Evolutionary conservation across 73 alveolate species (phyloP).

Genomic region (Symbiodinium natans): DNA sequence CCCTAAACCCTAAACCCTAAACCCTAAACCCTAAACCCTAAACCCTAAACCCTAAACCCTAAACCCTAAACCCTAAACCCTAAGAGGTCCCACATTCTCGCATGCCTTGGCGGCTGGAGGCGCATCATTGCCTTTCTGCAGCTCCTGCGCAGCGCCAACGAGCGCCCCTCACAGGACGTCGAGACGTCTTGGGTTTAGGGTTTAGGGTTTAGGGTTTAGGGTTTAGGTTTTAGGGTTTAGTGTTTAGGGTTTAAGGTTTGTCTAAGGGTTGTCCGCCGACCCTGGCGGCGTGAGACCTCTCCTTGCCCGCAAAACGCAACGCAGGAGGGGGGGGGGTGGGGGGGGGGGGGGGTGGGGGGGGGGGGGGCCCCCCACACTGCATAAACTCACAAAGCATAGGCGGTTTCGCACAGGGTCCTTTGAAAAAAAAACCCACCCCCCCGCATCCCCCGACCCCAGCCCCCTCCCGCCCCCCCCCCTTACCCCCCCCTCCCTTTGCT

Average conservation of each 20-base stretch:
- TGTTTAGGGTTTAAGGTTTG: neutral
- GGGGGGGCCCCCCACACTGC: no score
- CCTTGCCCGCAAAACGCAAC: no score
- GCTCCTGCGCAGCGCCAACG: slow-evolving; percentile 72
- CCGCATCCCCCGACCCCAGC: no score
- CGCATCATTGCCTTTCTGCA: slow-evolving; percentile 43
- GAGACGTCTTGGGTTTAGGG: neutral
- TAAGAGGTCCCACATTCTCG: neutral
- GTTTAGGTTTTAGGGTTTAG: neutral
- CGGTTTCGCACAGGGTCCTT: no score
- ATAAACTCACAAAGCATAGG: no score
- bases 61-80: neutral
- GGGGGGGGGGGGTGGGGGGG: no score
- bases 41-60: neutral
- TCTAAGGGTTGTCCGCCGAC: no score
- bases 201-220: neutral
- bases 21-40: neutral
- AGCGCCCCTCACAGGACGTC: slow-evolving; percentile 28
- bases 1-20: neutral
- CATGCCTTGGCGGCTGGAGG: neutral
- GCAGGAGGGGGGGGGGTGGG: no score
- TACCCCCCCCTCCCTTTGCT: no score
- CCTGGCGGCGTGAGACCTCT: no score
- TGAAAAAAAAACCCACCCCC: no score
- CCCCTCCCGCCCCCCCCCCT: no score